Evolutionary conservation across 2,329 filamentous ascomycete genomes (phyloP).

Genomic region (Elsinoe arachidis): DNA sequence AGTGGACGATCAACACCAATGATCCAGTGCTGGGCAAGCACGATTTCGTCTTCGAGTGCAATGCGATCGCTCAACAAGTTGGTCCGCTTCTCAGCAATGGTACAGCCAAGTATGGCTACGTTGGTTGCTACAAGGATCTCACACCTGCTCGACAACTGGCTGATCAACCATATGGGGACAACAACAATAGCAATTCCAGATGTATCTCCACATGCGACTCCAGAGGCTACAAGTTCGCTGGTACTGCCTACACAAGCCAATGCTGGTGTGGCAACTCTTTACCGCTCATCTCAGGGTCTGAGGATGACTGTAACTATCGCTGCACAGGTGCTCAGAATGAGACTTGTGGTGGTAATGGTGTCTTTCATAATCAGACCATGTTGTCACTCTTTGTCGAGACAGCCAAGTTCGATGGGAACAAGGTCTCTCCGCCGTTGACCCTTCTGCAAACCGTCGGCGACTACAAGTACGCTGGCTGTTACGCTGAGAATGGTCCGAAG

Average conservation of each 20-base stretch:
- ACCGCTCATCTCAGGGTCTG: conserved; percentile 36
- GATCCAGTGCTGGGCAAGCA: conserved; percentile 47
- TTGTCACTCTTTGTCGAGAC: conserved; percentile 33
- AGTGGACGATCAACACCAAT: conserved; percentile 52
- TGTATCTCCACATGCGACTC: conserved; percentile 39
- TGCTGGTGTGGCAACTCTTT: conserved; percentile 35
- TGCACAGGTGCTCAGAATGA: conserved; percentile 44
- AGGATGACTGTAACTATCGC: conserved; percentile 41
- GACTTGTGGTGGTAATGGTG: conserved; percentile 41
- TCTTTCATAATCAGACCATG: conserved; percentile 25
- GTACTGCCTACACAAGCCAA: conserved; percentile 42
- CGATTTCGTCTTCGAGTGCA: conserved; percentile 44
- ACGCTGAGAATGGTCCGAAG: conserved; percentile 22
- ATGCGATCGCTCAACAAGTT: conserved; percentile 45
- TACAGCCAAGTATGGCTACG: conserved; percentile 43
- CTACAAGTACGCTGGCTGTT: conserved; percentile 21
- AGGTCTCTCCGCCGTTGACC: conserved; percentile 17
- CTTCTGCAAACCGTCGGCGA: conserved; percentile 22
- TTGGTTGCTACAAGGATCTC: conserved; percentile 49
- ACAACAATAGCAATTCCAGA: conserved; percentile 35
- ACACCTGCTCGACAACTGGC: conserved; percentile 47
- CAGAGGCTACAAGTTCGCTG: conserved; percentile 36
- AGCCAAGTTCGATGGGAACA: conserved; percentile 20
- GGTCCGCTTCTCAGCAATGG: conserved; percentile 40
- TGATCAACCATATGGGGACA: conserved; percentile 34